Evolutionary conservation across 306 rosid species (phyloP).

Genomic region (Cucurbita ficifolia): DNA sequence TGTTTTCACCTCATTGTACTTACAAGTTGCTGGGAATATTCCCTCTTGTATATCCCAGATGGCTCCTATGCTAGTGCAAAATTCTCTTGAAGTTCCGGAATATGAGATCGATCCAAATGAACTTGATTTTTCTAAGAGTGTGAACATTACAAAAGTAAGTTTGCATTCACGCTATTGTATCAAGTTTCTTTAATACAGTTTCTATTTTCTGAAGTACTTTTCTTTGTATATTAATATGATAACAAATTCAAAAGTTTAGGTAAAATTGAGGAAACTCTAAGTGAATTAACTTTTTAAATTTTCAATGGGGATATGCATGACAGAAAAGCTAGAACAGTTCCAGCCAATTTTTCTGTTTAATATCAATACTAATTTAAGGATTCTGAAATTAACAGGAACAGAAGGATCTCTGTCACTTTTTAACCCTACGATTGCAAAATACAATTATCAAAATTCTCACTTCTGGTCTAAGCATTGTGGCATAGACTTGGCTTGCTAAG

Average conservation of each 20-base stretch:
- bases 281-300: not conserved
- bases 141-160: slow-evolving; percentile 61
- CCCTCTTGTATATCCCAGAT: slow-evolving; percentile 22
- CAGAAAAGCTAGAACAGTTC: no score
- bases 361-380: not conserved
- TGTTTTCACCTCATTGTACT: slow-evolving; percentile 3
- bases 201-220: not conserved
- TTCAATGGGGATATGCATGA: not conserved
- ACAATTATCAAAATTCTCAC: not conserved
- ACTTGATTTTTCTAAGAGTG: slow-evolving; percentile 71
- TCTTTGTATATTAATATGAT: not conserved
- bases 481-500: not conserved
- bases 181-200: not conserved
- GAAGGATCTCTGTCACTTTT: not conserved
- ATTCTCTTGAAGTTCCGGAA: slow-evolving; percentile 77
- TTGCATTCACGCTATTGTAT: not conserved
- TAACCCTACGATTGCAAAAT: not conserved
- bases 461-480: not conserved
- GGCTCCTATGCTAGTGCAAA: slow-evolving; percentile 72
- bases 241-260: not conserved
- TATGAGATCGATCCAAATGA: slow-evolving; percentile 82
- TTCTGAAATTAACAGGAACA: not conserved
- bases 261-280: not conserved
- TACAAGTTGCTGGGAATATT: not conserved
- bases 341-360: not conserved